These are phyloP conservation scores for Boletus rufocinnamomeus DNA, from an alignment of 768 basidiomycete species.

Conservation along the genomic window DNA sequence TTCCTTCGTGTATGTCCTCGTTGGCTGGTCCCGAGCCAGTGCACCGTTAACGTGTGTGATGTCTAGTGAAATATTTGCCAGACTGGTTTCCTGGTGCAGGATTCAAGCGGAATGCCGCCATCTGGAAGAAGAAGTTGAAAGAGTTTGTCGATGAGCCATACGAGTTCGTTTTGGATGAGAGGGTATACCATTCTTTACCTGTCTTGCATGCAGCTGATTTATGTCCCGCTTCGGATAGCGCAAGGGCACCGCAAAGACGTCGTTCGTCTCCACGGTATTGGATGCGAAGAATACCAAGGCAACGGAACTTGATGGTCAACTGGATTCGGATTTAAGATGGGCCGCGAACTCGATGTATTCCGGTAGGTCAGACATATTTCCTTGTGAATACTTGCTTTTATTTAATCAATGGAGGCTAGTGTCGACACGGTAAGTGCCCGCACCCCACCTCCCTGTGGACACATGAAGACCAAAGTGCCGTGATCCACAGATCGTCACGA, in stretches of 20 bases:
- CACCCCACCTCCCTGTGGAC: background rate
- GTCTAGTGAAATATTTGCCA: conserved; percentile 55
- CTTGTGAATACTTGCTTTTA: background rate
- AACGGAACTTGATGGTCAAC: conserved; percentile 27
- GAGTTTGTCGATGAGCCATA: conserved; percentile 67
- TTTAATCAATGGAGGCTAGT: conserved; percentile 39
- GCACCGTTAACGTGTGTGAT: conserved; percentile 1
- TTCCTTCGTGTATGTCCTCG: conserved; percentile 36
- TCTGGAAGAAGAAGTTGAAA: conserved; percentile 65
- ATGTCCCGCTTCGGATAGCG: conserved; percentile 22
- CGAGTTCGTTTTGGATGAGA: conserved; percentile 53
- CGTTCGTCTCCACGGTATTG: conserved; percentile 53
- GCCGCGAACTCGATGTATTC: conserved; percentile 83
- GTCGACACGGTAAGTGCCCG: conserved; percentile 56
- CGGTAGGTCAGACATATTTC: conserved; percentile 28
- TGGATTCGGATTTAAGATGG: conserved; percentile 75
- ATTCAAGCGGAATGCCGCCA: conserved; percentile 60
- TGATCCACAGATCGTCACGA: conserved; percentile 48
- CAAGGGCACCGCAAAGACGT: conserved; percentile 40
- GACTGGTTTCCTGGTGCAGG: conserved; percentile 67
- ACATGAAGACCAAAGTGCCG: conserved; percentile 20
- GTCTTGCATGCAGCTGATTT: background rate
- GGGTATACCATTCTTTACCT: conserved; percentile 41
- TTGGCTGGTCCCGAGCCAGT: no score
- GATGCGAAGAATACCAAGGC: conserved; percentile 30